phyloP scores from a whole-genome alignment of 2,329 filamentous ascomycete genomes.

The Aplosporella prunicola region DNA sequence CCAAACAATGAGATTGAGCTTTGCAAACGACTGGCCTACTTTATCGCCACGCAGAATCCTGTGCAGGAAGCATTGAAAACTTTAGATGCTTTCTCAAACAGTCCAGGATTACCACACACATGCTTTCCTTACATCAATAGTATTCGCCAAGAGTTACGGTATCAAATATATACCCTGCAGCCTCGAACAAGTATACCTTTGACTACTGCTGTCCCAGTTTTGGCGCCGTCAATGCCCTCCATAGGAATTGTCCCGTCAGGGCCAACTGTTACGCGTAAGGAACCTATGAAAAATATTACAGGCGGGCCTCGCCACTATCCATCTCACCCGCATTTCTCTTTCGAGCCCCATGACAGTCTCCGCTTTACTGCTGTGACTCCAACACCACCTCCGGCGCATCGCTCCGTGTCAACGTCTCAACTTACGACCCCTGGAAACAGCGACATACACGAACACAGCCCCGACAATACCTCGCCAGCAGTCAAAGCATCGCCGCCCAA shows the following conservation, averaged over 20 bases:
- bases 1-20: slow-evolving; percentile 12
- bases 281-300: too few species aligned
- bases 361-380: slow-evolving; percentile 7
- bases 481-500: not conserved
- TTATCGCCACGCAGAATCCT: slow-evolving; percentile 9
- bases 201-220: too few species aligned
- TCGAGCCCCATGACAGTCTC: slow-evolving; percentile 6
- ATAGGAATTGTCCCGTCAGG: too few species aligned
- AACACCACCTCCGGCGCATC: slow-evolving; percentile 1
- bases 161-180: not conserved
- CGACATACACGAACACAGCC: too few species aligned
- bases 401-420: slow-evolving; percentile 6
- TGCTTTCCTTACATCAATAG: slow-evolving; percentile 5
- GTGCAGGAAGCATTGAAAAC: slow-evolving; percentile 5
- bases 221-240: too few species aligned
- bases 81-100: slow-evolving; percentile 4
- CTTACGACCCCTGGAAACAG: too few species aligned
- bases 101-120: not conserved
- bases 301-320: slow-evolving; percentile 1
- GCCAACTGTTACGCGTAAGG: too few species aligned
- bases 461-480: not conserved
- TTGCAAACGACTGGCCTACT: slow-evolving; percentile 14
- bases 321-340: slow-evolving; percentile 7
- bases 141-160: slow-evolving; percentile 9
- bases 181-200: too few species aligned